Evolutionary conservation across 139 green algal species (phyloP).

Genomic region (Chlorella sorokiniana): DNA sequence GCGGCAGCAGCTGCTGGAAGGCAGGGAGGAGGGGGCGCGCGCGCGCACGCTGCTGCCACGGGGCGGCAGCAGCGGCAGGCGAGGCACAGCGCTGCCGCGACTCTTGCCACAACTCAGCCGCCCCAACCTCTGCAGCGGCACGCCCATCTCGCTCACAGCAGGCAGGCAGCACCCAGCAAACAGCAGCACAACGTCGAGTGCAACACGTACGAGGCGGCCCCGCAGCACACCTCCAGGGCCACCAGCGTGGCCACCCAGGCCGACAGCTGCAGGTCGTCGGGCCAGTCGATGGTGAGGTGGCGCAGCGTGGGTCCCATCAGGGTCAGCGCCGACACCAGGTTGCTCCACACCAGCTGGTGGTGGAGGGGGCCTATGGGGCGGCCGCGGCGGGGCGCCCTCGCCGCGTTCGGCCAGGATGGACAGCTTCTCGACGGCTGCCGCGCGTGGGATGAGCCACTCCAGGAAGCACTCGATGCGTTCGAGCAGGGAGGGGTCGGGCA

Average conservation of each 20-base stretch:
- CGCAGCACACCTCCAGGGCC: constrained; percentile 1
- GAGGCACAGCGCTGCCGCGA: too few relatives aligned
- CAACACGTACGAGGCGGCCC: too few relatives aligned
- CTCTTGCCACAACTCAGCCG: too few relatives aligned
- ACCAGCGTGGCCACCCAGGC: constrained; percentile 14
- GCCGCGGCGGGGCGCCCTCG: not conserved
- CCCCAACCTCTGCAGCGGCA: too few relatives aligned
- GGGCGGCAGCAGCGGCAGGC: too few relatives aligned
- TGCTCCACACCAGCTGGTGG: constrained; percentile 22
- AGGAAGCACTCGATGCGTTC: constrained; percentile 16
- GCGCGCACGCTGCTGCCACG: too few relatives aligned
- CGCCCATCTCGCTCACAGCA: too few relatives aligned
- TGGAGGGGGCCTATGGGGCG: not conserved
- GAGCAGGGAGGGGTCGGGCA: not conserved
- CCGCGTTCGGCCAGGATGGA: constrained; percentile 4
- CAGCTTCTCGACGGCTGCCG: constrained; percentile 5
- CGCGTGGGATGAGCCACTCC: constrained; percentile 20
- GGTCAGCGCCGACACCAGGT: constrained; percentile 23
- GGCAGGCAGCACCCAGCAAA: not conserved
- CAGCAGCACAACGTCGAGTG: not conserved
- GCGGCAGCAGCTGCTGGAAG: not conserved
- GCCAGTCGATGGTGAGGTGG: constrained; percentile 22
- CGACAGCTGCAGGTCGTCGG: constrained; percentile 20
- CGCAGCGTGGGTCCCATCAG: constrained; percentile 15
- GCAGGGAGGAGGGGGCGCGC: not conserved